These are phyloP conservation scores for Mycena alexandri DNA, from an alignment of 768 basidiomycete genomes.

Conservation along the genomic window DNA sequence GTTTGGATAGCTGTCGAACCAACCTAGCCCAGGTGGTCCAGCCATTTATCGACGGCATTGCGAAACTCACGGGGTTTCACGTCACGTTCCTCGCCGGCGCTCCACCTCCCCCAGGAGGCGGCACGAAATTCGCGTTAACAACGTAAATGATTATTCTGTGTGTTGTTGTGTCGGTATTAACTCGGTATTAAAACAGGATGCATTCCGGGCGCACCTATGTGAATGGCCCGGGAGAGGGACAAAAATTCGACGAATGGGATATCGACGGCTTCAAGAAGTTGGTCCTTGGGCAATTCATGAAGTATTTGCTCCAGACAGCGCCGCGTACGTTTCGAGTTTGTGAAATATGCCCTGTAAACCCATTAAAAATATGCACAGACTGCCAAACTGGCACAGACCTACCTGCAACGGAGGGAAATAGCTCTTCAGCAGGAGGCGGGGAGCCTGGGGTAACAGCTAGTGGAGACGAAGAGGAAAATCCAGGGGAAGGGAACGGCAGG, in stretches of 20 bases:
- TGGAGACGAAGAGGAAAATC: neutral
- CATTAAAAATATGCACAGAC: too few species aligned
- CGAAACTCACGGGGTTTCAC: constrained; percentile 16
- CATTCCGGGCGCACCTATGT: constrained; percentile 13
- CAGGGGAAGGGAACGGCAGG: too few species aligned
- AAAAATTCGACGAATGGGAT: constrained; percentile 14
- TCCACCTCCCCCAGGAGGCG: neutral
- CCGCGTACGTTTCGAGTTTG: neutral
- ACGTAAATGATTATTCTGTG: neutral
- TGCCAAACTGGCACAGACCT: too few species aligned
- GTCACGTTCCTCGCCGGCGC: constrained; percentile 10
- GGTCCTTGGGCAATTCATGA: constrained; percentile 13
- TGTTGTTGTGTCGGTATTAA: neutral
- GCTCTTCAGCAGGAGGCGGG: too few species aligned
- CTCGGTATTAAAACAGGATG: neutral
- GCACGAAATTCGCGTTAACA: neutral
- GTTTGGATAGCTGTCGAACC: neutral
- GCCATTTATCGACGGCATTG: constrained; percentile 7
- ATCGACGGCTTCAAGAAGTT: neutral
- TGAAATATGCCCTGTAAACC: neutral
- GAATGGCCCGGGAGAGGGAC: neutral
- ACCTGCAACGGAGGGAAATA: too few species aligned
- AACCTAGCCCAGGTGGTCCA: constrained; percentile 14
- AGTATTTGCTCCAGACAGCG: neutral
- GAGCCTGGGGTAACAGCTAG: neutral